Evolutionary conservation across 2,329 filamentous ascomycete species (phyloP).

Genomic region (Colletotrichum tamarilloi): DNA sequence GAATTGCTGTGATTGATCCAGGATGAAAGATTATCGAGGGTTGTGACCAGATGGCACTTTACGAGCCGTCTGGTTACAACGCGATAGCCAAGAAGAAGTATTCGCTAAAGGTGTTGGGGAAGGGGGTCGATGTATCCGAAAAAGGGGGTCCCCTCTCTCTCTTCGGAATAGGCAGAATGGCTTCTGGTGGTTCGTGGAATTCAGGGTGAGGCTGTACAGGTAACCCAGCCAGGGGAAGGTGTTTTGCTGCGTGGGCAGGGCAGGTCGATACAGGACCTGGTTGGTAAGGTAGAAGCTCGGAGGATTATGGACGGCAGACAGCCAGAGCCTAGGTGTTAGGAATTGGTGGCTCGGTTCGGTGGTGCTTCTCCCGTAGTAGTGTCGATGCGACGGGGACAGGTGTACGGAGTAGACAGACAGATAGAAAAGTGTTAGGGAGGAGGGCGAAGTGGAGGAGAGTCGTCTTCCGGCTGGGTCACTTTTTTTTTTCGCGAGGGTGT

Average conservation of each 20-base stretch:
- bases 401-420: constrained; percentile 2
- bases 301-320: neutral
- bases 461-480: constrained; percentile 16
- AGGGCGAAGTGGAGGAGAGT: constrained; percentile 30
- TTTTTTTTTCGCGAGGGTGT: neutral
- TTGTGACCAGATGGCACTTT: constrained; percentile 37
- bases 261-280: neutral
- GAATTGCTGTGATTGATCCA: constrained; percentile 35
- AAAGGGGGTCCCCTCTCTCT: constrained; percentile 25
- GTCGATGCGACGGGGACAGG: constrained; percentile 21
- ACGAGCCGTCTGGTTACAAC: constrained; percentile 36
- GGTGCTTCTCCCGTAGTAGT: neutral
- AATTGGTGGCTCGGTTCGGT: constrained; percentile 2
- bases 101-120: constrained; percentile 26
- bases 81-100: constrained; percentile 25
- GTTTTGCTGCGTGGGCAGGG: neutral
- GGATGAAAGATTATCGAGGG: constrained; percentile 34
- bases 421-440: constrained; percentile 16
- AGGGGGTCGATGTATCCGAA: constrained; percentile 33
- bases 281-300: neutral
- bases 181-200: constrained; percentile 5
- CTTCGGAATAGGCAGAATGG: constrained; percentile 14
- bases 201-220: constrained; percentile 28
- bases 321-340: constrained; percentile 1
- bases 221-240: neutral